A percentile compares a stretch with the other conserved stretches of the same genome.
Evolutionary conservation across 805 yeast species (phyloP).

Genomic region (Candida vaughaniae): DNA sequence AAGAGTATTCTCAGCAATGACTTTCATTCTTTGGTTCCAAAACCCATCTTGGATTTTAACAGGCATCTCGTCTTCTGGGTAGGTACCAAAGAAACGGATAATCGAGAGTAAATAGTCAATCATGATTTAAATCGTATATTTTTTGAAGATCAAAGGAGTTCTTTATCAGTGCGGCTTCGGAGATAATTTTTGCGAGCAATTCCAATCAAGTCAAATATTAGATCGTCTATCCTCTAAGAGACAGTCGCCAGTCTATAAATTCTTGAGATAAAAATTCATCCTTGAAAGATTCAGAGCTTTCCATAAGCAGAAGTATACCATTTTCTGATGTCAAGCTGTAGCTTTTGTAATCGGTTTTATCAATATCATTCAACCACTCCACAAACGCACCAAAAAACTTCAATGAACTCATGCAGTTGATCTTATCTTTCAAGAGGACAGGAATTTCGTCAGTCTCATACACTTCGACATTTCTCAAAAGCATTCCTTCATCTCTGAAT

Average conservation of each 20-base stretch:
- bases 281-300: constrained; percentile 38
- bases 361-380: constrained; percentile 65
- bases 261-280: constrained; percentile 49
- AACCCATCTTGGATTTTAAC: constrained; percentile 11
- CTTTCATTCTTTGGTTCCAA: constrained; percentile 16
- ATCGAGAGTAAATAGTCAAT: not conserved
- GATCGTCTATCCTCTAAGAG: too few relatives aligned
- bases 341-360: constrained; percentile 44
- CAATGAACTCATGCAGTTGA: constrained; percentile 75
- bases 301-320: constrained; percentile 42
- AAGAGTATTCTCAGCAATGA: constrained; percentile 15
- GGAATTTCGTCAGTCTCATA: constrained; percentile 81
- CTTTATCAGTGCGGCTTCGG: too few relatives aligned
- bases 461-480: constrained; percentile 70
- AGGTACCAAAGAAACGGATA: not conserved
- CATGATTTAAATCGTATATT: too few relatives aligned
- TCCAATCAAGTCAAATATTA: too few relatives aligned
- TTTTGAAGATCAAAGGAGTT: too few relatives aligned
- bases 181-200: too few relatives aligned
- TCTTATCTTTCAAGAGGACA: constrained; percentile 53
- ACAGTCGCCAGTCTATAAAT: constrained; percentile 21
- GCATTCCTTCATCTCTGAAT: constrained; percentile 71
- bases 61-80: not conserved
- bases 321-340: constrained; percentile 45
- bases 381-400: constrained; percentile 84